phyloP scores from a whole-genome alignment of 306 rosid genomes.

The Quercus gilva region DNA sequence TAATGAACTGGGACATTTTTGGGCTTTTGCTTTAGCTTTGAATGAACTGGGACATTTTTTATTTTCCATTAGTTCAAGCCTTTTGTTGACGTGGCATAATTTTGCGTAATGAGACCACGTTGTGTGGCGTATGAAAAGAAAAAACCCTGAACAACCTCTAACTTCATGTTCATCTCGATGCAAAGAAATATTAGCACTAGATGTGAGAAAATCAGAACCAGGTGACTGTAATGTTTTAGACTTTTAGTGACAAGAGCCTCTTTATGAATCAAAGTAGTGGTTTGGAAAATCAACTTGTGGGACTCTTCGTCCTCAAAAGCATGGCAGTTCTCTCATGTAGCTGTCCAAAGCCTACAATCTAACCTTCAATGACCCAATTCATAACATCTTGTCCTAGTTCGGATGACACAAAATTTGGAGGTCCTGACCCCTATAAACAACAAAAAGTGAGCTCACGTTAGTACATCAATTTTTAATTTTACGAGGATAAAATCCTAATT shows the following conservation, averaged over 20 bases:
- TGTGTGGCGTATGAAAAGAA: too few relatives aligned
- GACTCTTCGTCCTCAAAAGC: conserved; percentile 41
- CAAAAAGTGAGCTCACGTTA: neutral
- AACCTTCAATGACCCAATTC: conserved; percentile 45
- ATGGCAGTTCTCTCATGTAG: conserved; percentile 36
- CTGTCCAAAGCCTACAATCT: conserved; percentile 46
- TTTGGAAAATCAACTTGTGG: conserved; percentile 45
- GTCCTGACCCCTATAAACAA: conserved; percentile 36
- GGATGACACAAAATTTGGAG: conserved; percentile 47
- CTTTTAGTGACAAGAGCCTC: conserved; percentile 27
- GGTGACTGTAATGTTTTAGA: conserved; percentile 35
- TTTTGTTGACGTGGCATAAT: too few relatives aligned
- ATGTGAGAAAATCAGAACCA: conserved; percentile 39
- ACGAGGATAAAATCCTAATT: too few relatives aligned
- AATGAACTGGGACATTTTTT: too few relatives aligned
- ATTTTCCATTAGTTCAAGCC: too few relatives aligned
- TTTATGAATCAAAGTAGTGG: conserved; percentile 44
- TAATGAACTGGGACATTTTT: too few relatives aligned
- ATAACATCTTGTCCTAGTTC: conserved; percentile 49
- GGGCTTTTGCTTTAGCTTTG: too few relatives aligned
- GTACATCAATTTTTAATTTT: neutral
- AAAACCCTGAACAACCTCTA: neutral
- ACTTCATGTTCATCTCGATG: conserved; percentile 24
- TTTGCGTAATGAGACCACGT: too few relatives aligned
- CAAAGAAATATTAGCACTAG: conserved; percentile 24